Evolutionary conservation across 2,329 filamentous ascomycete genomes (phyloP).

Genomic region (Aspergillus niger): DNA sequence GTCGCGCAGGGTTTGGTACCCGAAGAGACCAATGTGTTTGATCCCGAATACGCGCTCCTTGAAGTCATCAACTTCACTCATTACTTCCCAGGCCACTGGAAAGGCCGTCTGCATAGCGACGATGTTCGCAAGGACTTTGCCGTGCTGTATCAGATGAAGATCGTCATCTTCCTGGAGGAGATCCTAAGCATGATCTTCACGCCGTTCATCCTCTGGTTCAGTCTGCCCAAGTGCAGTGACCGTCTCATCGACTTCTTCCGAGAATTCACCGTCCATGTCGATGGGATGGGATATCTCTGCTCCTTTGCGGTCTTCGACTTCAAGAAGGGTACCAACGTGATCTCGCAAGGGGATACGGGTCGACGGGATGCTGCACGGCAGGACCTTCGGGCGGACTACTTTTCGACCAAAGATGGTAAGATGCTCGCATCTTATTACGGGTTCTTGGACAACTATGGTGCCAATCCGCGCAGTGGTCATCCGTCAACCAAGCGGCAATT

Average conservation of each 20-base stretch:
- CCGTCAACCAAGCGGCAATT: slow-evolving; percentile 56
- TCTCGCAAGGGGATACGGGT: slow-evolving; percentile 43
- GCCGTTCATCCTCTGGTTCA: slow-evolving; percentile 83
- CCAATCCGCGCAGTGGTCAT: slow-evolving; percentile 68
- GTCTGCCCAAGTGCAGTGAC: slow-evolving; percentile 83
- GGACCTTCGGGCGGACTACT: slow-evolving; percentile 89
- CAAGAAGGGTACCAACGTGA: slow-evolving; percentile 71
- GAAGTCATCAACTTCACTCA: slow-evolving; percentile 92
- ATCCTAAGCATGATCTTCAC: slow-evolving; percentile 90
- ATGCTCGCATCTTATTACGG: slow-evolving; percentile 97
- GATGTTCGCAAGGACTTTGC: slow-evolving; percentile 92
- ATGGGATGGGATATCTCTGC: slow-evolving; percentile 93
- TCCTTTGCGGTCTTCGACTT: slow-evolving; percentile 98
- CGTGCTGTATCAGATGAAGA: slow-evolving; percentile 85
- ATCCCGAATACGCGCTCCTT: slow-evolving; percentile 83
- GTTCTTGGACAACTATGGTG: slow-evolving; percentile 88
- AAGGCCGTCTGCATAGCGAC: slow-evolving; percentile 84
- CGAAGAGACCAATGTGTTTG: slow-evolving; percentile 85
- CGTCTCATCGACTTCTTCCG: slow-evolving; percentile 97
- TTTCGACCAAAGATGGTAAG: slow-evolving; percentile 92
- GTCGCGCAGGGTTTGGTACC: slow-evolving; percentile 80
- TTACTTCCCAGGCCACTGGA: slow-evolving; percentile 88
- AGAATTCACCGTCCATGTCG: slow-evolving; percentile 95
- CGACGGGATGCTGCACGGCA: slow-evolving; percentile 39
- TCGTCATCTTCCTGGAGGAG: slow-evolving; percentile 90